Evolutionary conservation across 2,329 filamentous ascomycete genomes (phyloP).

Genomic region (Epichloe sibirici): DNA sequence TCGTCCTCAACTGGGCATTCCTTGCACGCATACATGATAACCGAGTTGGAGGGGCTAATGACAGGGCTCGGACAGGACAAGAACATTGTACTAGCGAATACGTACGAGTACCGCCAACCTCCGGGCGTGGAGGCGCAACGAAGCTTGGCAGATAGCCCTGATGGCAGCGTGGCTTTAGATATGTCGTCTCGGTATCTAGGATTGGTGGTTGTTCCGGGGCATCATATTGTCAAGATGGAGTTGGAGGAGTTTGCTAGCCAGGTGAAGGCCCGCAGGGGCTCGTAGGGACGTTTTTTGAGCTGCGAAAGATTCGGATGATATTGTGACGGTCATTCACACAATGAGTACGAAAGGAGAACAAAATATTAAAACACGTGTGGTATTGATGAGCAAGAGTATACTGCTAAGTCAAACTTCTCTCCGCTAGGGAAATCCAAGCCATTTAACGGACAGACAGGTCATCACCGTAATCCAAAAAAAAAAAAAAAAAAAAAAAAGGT

Average conservation of each 20-base stretch:
- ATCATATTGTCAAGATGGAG: conserved; percentile 79
- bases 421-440: conserved; percentile 13
- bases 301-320: neutral
- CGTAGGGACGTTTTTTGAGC: neutral
- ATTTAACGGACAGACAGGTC: conserved; percentile 5
- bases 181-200: conserved; percentile 83
- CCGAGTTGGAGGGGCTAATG: too few species aligned
- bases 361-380: conserved; percentile 8
- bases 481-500: neutral
- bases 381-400: conserved; percentile 19
- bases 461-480: neutral
- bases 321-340: too few species aligned
- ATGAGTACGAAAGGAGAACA: too few species aligned
- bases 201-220: conserved; percentile 76
- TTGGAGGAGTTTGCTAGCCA: conserved; percentile 63
- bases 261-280: conserved; percentile 16
- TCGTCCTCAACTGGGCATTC: too few species aligned
- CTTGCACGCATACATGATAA: neutral
- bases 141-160: conserved; percentile 20
- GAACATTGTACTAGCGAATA: conserved; percentile 76
- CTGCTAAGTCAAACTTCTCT: conserved; percentile 11
- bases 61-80: conserved; percentile 48
- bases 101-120: conserved; percentile 81
- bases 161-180: conserved; percentile 44
- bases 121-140: conserved; percentile 33